Evolutionary conservation across 176 grass and related monocot species (phyloP), one percentile per base, ranked within the genome.

Genomic region (Juncus inflexus): DNA sequence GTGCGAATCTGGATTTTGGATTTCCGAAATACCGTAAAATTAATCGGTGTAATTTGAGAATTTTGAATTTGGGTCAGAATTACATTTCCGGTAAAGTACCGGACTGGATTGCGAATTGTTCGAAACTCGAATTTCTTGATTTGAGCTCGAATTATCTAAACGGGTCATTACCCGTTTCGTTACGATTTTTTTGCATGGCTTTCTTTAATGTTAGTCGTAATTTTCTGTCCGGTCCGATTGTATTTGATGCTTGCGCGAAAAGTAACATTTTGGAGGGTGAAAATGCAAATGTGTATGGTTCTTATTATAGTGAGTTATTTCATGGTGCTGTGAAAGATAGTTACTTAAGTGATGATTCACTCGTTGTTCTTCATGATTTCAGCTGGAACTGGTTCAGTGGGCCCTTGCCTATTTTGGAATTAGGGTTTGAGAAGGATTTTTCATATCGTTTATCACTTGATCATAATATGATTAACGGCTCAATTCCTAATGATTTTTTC

Each of bases 161-260:
- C 37, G 86, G 86, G 40, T 62, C 39, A 56, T 42, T 84, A 61
- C 81, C 81, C 7, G 12, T 55, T 43, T 58, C 65, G 37, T 36
- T 89, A 52, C 5, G 39, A 50, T 52, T 84, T 12, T 67, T 60
- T 14, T 89, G 86, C 55, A 71, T 89, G 64, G 28, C 9, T 19
- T 89, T 81, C 65, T 76, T 89, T 51, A 89, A 89, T 77, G 74
- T 89, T 40, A 72, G 77, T 28, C 67, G 61, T 65, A 89, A 89
- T 52, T 71, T 35, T 9, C 67, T 89, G 35, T 78, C 81, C 19
- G 81, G 86, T 15, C 5, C 53, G 0, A 15, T 84, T 42, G 35
- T 68, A 3, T 62, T 72, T 9, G 62, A 66, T 55, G 6, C 52
- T 38, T 12, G 52, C 10, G 36, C 4, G 64, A 52, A 50, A 28